phyloP scores from a whole-genome alignment of 2,329 filamentous ascomycete genomes.

The Talaromyces marneffei region DNA sequence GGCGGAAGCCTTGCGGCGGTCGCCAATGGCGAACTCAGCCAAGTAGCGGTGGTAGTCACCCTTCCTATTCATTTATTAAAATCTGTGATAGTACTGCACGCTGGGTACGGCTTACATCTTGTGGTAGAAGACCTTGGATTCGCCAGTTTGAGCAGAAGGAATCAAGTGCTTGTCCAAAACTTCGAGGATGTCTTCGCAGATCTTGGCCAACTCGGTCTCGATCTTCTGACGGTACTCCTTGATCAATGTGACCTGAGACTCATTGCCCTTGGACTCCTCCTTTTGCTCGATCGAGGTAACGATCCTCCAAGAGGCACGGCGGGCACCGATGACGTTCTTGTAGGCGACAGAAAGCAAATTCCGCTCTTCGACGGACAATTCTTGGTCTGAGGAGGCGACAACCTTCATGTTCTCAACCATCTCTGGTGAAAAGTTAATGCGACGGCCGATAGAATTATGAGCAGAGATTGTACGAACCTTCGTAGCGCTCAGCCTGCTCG shows the following conservation, averaged over 20 bases:
- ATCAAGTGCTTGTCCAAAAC: constrained; percentile 91
- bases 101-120: constrained; percentile 74
- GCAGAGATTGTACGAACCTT: constrained; percentile 59
- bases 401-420: constrained; percentile 99
- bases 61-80: constrained; percentile 60
- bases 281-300: constrained; percentile 99
- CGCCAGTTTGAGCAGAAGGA: constrained; percentile 89
- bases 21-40: constrained; percentile 89
- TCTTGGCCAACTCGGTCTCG: constrained; percentile 91
- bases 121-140: constrained; percentile 99
- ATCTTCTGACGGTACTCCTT: constrained; percentile 98
- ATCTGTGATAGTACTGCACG: background rate
- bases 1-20: constrained; percentile 91
- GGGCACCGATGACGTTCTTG: constrained; percentile 99
- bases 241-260: constrained; percentile 91
- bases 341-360: constrained; percentile 98
- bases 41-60: constrained; percentile 99
- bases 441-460: background rate
- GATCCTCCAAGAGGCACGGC: constrained; percentile 98
- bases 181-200: constrained; percentile 96
- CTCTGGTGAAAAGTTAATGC: constrained; percentile 51
- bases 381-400: constrained; percentile 79
- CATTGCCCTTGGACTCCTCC: constrained; percentile 97
- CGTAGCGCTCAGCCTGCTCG: constrained; percentile 99
- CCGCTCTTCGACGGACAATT: constrained; percentile 77